Percentiles rank a stretch among this genome's conserved stretches.
phyloP scores from a whole-genome alignment of 2,329 filamentous ascomycete genomes.

The Botrytis paeoniae region DNA sequence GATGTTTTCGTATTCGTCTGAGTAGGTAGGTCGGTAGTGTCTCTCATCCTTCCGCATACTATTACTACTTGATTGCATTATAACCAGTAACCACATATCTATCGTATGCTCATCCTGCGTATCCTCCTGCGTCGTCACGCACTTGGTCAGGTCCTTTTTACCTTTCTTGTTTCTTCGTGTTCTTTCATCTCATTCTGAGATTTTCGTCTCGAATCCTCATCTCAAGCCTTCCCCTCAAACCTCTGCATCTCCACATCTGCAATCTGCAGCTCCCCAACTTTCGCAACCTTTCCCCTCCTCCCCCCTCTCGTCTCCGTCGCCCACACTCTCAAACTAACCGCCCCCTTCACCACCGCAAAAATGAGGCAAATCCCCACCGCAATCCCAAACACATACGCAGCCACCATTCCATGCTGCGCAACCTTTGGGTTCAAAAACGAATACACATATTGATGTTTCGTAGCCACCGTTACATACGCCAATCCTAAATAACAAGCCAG shows the following conservation, averaged over 20 bases:
- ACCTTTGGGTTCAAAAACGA: conserved; percentile 64
- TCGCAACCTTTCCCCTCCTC: conserved; percentile 18
- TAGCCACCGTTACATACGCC: conserved; percentile 69
- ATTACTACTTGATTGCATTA: background rate
- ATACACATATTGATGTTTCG: conserved; percentile 74
- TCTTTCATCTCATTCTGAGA: background rate
- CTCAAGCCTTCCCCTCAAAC: background rate
- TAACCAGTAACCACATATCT: background rate
- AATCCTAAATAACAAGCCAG: conserved; percentile 69
- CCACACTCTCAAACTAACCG: conserved; percentile 28
- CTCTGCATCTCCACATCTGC: conserved; percentile 7
- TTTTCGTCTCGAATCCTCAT: too few relatives aligned
- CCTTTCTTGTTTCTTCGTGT: too few relatives aligned
- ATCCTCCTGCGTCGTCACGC: background rate
- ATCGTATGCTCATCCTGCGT: background rate
- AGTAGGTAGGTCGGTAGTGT: background rate
- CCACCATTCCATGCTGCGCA: conserved; percentile 26
- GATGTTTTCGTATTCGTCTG: background rate
- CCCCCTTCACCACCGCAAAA: conserved; percentile 27
- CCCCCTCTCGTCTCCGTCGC: conserved; percentile 44
- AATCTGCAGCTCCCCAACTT: background rate
- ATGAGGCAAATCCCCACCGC: conserved; percentile 31
- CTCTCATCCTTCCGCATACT: background rate
- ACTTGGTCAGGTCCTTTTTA: background rate
- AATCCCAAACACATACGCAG: conserved; percentile 34